Conservation (phyloP, 371 early-diverging fungal genomes). For the Haplosporangium sp. region DNA sequence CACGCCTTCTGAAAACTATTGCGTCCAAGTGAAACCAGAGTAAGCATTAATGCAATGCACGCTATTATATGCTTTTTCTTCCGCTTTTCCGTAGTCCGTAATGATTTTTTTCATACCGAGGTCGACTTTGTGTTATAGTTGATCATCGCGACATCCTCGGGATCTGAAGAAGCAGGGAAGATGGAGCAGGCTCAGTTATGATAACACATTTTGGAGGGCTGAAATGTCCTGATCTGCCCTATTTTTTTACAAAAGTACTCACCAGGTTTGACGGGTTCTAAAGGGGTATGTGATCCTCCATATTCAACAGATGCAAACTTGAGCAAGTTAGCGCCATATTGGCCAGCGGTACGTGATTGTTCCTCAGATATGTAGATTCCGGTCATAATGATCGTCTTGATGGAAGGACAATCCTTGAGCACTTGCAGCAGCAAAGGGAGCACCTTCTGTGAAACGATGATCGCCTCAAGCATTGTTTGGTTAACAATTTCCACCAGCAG, state of each 20-base stretch:
- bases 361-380: constrained; percentile 33
- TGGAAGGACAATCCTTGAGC: constrained; percentile 26
- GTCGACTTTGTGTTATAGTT: constrained; percentile 50
- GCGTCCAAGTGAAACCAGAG: not conserved
- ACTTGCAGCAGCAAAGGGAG: constrained; percentile 35
- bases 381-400: constrained; percentile 45
- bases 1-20: constrained; percentile 53
- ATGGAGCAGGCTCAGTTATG: not conserved
- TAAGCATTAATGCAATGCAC: no score
- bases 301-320: constrained; percentile 38
- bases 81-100: no score
- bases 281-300: constrained; percentile 11
- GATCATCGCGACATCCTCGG: constrained; percentile 48
- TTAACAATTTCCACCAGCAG: constrained; percentile 41
- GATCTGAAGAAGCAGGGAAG: constrained; percentile 10
- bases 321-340: constrained; percentile 22
- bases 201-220: not conserved
- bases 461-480: constrained; percentile 48
- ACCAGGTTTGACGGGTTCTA: constrained; percentile 41
- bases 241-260: not conserved
- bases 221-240: not conserved
- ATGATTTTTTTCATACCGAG: constrained; percentile 11
- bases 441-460: constrained; percentile 39
- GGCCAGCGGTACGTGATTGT: constrained; percentile 24
- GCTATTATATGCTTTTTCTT: no score